phyloP scores from a whole-genome alignment of 805 yeast genomes.

The Cyberlindnera meyerae region DNA sequence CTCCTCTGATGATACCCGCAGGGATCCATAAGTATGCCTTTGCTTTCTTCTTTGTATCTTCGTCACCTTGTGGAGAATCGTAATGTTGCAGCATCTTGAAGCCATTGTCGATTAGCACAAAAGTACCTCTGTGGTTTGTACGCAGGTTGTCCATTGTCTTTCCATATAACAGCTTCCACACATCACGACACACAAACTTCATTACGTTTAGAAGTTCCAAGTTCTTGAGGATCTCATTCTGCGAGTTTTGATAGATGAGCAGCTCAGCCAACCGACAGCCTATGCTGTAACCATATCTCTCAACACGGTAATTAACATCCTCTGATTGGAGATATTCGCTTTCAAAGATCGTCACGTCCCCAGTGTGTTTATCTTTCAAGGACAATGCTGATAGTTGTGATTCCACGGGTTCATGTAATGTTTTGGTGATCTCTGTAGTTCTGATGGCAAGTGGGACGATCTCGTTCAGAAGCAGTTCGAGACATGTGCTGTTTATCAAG shows the following conservation, averaged over 20 bases:
- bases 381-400: not conserved
- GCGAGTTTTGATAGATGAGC: conserved; percentile 41
- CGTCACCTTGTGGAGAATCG: conserved; percentile 38
- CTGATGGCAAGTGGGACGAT: conserved; percentile 67
- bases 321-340: conserved; percentile 35
- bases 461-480: conserved; percentile 69
- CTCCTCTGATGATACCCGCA: conserved; percentile 71
- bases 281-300: conserved; percentile 63
- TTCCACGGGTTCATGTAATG: conserved; percentile 11
- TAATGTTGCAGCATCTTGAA: conserved; percentile 52
- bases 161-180: conserved; percentile 75
- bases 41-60: conserved; percentile 41
- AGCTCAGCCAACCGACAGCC: conserved; percentile 57
- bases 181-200: conserved; percentile 89
- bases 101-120: conserved; percentile 66
- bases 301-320: conserved; percentile 56
- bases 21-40: conserved; percentile 62
- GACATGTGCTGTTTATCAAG: conserved; percentile 46
- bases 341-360: conserved; percentile 38
- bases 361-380: conserved; percentile 28
- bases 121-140: conserved; percentile 86
- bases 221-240: conserved; percentile 40
- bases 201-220: conserved; percentile 74
- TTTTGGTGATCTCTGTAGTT: conserved; percentile 45
- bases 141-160: conserved; percentile 90